Percentiles rank a stretch among this genome's conserved stretches.
These are phyloP conservation scores for Truncatella angustata DNA, from an alignment of 2,329 filamentous ascomycete genomes.

Conservation along the genomic window DNA sequence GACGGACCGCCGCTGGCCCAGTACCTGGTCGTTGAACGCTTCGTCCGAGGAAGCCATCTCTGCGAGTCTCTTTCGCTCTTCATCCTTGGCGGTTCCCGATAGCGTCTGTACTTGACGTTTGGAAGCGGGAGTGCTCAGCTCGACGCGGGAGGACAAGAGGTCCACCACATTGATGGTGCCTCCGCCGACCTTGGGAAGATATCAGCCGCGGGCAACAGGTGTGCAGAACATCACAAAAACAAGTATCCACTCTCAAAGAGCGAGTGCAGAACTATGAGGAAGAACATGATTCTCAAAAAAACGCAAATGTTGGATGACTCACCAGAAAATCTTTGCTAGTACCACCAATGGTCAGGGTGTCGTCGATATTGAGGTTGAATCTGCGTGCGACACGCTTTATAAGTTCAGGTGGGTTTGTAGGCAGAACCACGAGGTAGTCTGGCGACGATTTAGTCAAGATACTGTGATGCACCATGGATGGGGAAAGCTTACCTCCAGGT, in stretches of 20 bases:
- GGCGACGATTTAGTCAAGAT: not conserved
- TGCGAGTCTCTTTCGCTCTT: not conserved
- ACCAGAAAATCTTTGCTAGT: slow-evolving; percentile 6
- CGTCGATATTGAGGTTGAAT: slow-evolving; percentile 5
- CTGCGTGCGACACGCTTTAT: not conserved
- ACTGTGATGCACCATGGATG: too few species aligned
- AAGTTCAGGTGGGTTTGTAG: not conserved
- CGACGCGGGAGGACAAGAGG: not conserved
- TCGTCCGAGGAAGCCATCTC: not conserved
- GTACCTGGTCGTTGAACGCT: not conserved
- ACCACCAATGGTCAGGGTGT: not conserved
- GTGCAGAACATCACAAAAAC: too few species aligned
- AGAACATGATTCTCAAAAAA: too few species aligned
- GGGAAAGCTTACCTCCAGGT: not conserved
- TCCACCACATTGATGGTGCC: not conserved
- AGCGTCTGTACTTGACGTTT: not conserved
- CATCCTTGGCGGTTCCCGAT: not conserved
- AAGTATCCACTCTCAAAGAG: too few species aligned
- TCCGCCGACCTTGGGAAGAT: not conserved
- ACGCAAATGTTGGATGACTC: too few species aligned
- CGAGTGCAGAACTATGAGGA: too few species aligned
- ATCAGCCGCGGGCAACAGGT: not conserved
- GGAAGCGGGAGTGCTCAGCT: not conserved
- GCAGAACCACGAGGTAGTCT: slow-evolving; percentile 2
- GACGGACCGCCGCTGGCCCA: slow-evolving; percentile 17